These are phyloP conservation scores for Yamadazyma songkhlaensis DNA, from an alignment of 1,139 yeast genomes.

Conservation along the genomic window DNA sequence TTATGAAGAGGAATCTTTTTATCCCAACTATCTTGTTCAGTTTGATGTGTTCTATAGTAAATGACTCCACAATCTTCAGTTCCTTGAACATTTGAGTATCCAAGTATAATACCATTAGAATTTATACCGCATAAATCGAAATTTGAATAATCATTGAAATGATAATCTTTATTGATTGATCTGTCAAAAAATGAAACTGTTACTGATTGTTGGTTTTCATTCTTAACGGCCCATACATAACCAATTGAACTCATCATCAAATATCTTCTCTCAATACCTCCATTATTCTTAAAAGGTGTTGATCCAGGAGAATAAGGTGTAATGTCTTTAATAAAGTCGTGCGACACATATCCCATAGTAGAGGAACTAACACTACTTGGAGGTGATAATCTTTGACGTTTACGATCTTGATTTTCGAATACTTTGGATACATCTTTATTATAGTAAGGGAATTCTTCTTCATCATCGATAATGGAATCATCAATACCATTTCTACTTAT, in stretches of 20 bases:
- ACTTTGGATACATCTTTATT: conserved; percentile 17
- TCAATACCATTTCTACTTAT: conserved; percentile 11
- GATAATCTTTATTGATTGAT: conserved; percentile 76
- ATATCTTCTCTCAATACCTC: conserved; percentile 55
- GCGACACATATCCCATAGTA: neutral
- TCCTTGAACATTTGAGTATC: conserved; percentile 32
- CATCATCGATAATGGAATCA: conserved; percentile 33
- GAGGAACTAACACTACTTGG: neutral
- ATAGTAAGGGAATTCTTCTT: conserved; percentile 21
- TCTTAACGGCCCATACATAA: conserved; percentile 72
- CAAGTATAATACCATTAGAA: conserved; percentile 64
- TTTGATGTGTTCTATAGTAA: conserved; percentile 44
- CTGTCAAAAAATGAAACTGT: conserved; percentile 88
- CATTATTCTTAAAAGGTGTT: conserved; percentile 65
- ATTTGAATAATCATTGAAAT: conserved; percentile 71
- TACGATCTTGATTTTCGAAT: conserved; percentile 18
- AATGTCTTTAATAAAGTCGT: conserved; percentile 7
- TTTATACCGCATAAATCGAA: conserved; percentile 78
- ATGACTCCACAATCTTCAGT: conserved; percentile 28
- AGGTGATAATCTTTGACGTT: conserved; percentile 22
- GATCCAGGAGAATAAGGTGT: conserved; percentile 71
- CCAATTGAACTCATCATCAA: conserved; percentile 81
- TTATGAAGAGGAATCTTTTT: conserved; percentile 33
- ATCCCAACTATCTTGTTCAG: conserved; percentile 46
- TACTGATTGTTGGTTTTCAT: conserved; percentile 51